A percentile compares a stretch with the other conserved stretches of the same genome.
Conservation (phyloP, 768 basidiomycete species). For the Tricholoma hemisulphureum region DNA sequence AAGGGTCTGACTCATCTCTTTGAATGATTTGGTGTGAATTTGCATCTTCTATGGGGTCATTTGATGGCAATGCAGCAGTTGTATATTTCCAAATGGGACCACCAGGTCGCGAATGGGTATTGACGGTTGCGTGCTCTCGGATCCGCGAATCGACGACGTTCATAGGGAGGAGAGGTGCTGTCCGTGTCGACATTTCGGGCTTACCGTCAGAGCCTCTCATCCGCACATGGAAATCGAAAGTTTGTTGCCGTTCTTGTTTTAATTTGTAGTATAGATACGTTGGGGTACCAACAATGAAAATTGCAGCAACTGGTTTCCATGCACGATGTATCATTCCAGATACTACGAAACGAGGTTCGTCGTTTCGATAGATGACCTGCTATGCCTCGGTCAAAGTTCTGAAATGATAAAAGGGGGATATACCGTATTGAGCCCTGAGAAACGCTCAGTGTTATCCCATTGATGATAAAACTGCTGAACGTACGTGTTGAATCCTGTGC, state of each 20-base stretch:
- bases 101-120: constrained; percentile 46
- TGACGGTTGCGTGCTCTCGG: constrained; percentile 47
- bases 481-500: not conserved
- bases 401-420: not conserved
- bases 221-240: constrained; percentile 60
- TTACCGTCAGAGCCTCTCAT: constrained; percentile 60
- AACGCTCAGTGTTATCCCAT: not conserved
- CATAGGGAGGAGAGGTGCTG: constrained; percentile 56
- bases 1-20: constrained; percentile 58
- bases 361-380: not conserved
- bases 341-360: not conserved
- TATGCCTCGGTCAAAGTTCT: not conserved
- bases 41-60: constrained; percentile 91
- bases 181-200: constrained; percentile 48
- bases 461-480: not conserved
- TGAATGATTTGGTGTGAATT: constrained; percentile 67
- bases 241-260: constrained; percentile 39
- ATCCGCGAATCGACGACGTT: constrained; percentile 57
- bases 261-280: constrained; percentile 58
- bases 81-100: constrained; percentile 72
- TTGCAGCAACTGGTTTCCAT: constrained; percentile 68
- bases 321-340: constrained; percentile 57
- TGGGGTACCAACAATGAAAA: constrained; percentile 54
- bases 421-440: not conserved
- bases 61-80: constrained; percentile 79